A percentile compares a stretch with the other conserved stretches of the same genome.
phyloP scores from a whole-genome alignment of 2,329 filamentous ascomycete species.

The Exophiala phaeomuriformis region DNA sequence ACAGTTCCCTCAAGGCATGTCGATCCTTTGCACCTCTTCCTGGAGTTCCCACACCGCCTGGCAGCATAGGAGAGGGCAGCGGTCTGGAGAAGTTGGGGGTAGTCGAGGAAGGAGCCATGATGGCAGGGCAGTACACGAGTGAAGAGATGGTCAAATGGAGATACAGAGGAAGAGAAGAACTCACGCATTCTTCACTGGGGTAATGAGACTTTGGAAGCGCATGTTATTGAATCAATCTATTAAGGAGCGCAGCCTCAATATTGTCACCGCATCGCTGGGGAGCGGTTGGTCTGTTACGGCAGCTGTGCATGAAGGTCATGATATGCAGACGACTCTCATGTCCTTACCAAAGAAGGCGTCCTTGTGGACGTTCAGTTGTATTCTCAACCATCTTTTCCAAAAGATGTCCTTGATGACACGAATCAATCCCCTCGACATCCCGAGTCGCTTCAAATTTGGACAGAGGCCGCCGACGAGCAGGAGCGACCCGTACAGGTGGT shows the following conservation, averaged over 20 bases:
- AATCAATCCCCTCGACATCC: no score
- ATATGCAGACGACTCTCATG: no score
- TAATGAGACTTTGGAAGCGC: not conserved
- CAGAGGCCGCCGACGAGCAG: no score
- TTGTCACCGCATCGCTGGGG: not conserved
- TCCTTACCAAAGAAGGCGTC: no score
- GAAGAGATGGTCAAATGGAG: not conserved
- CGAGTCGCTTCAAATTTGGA: no score
- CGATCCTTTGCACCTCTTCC: constrained; percentile 3
- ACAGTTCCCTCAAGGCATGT: constrained; percentile 2
- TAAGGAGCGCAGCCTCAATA: not conserved
- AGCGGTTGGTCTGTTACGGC: not conserved
- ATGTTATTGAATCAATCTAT: not conserved
- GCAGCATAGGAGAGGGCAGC: constrained; percentile 10
- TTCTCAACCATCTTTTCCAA: no score
- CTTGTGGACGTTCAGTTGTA: no score
- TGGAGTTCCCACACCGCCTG: constrained; percentile 1
- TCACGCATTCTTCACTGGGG: not conserved
- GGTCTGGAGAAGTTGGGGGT: constrained; percentile 22
- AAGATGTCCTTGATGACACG: no score
- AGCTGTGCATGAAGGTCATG: not conserved
- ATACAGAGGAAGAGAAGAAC: not conserved
- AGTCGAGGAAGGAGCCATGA: constrained; percentile 13
- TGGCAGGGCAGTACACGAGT: not conserved
- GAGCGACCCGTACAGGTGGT: no score